A percentile compares a stretch with the other conserved stretches of the same genome.
These are phyloP conservation scores for Geoglossum glabrum DNA, from an alignment of 495 filamentous ascomycete species.

Conservation along the genomic window DNA sequence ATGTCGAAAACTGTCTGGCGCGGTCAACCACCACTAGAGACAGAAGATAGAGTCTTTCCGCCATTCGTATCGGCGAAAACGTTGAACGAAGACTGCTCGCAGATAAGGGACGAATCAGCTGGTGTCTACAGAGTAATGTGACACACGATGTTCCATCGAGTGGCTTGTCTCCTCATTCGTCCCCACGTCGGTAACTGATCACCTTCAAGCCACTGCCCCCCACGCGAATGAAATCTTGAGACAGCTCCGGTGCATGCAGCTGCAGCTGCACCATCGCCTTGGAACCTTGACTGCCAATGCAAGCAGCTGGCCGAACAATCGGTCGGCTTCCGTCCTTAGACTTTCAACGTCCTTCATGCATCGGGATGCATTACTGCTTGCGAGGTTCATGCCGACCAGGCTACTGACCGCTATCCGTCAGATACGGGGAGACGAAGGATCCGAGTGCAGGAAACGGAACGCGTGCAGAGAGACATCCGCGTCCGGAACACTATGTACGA, in stretches of 20 bases:
- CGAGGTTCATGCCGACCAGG: too few relatives aligned
- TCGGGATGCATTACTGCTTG: neutral
- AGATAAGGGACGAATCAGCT: neutral
- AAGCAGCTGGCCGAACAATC: neutral
- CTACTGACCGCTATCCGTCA: too few relatives aligned
- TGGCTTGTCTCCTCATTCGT: neutral
- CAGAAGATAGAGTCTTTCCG: too few relatives aligned
- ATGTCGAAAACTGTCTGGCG: too few relatives aligned
- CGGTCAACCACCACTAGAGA: too few relatives aligned
- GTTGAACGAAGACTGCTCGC: too few relatives aligned
- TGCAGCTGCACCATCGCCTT: neutral
- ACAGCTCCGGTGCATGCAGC: neutral
- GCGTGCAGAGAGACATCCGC: too few relatives aligned
- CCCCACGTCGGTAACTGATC: neutral
- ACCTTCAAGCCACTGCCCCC: neutral
- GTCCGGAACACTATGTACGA: too few relatives aligned
- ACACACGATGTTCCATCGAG: neutral
- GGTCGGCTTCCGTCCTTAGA: neutral
- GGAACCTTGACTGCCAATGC: neutral
- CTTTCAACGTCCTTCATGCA: neutral
- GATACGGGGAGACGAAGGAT: too few relatives aligned
- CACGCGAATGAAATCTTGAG: neutral
- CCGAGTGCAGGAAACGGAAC: too few relatives aligned
- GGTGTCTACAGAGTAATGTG: too few relatives aligned
- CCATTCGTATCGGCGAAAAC: too few relatives aligned